Evolutionary conservation across 2,329 filamentous ascomycete species (phyloP).

Genomic region (Epichloe festucae): DNA sequence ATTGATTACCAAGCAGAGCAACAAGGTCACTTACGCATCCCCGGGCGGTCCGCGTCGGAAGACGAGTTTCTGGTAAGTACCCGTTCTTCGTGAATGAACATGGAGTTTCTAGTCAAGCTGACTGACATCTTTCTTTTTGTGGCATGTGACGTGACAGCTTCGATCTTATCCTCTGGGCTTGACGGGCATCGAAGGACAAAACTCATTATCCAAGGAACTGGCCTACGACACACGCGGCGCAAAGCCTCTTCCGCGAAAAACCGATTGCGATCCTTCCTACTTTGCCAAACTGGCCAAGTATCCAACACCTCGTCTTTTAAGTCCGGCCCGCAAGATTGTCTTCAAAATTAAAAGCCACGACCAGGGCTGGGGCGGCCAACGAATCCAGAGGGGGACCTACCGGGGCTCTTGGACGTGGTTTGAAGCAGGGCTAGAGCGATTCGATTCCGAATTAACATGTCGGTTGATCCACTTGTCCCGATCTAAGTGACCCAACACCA

Average conservation of each 20-base stretch:
- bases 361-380: conserved; percentile 40
- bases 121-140: neutral
- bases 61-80: conserved; percentile 22
- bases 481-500: neutral
- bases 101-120: neutral
- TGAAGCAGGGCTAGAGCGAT: conserved; percentile 46
- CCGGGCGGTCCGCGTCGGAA: conserved; percentile 13
- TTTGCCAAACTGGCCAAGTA: conserved; percentile 24
- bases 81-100: no score
- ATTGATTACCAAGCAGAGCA: conserved; percentile 16
- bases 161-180: conserved; percentile 27
- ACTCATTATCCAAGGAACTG: conserved; percentile 15
- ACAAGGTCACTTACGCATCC: conserved; percentile 11
- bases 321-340: conserved; percentile 46
- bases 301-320: conserved; percentile 26
- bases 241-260: conserved; percentile 14
- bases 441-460: conserved; percentile 26
- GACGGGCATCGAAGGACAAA: conserved; percentile 14
- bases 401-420: conserved; percentile 47
- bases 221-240: conserved; percentile 18
- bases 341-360: conserved; percentile 45
- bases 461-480: conserved; percentile 6
- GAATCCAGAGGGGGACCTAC: conserved; percentile 26
- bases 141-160: conserved; percentile 14
- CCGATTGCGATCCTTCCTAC: conserved; percentile 15